Conservation (phyloP, 164 flowering plant species). For the Berberis thunbergii region DNA sequence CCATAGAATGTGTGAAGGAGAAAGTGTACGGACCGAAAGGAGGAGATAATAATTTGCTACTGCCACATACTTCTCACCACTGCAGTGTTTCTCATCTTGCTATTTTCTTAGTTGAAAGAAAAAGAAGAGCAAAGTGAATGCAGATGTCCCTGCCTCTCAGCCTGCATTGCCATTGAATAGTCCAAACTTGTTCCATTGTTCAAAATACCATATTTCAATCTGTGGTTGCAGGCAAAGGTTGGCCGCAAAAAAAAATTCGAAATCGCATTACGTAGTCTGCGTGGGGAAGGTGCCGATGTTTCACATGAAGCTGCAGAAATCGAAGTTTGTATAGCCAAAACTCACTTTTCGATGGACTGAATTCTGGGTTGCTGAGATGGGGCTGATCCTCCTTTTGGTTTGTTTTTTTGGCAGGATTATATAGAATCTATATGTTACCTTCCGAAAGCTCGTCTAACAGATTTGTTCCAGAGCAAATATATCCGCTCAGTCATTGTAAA, state of each 20-base stretch:
- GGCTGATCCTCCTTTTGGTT: neutral
- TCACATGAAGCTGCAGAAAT: slow-evolving; percentile 64
- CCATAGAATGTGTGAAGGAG: no score
- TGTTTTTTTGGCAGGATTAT: slow-evolving; percentile 27
- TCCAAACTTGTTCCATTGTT: no score
- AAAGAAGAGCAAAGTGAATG: neutral
- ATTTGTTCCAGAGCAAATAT: slow-evolving; percentile 48
- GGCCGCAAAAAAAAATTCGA: slow-evolving; percentile 51
- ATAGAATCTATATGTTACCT: slow-evolving; percentile 30
- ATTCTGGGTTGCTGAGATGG: neutral
- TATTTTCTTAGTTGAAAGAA: no score
- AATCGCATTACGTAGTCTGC: slow-evolving; percentile 45
- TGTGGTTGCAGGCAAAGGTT: slow-evolving; percentile 55
- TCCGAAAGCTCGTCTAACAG: slow-evolving; percentile 41
- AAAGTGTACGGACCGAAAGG: no score
- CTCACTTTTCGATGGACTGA: neutral
- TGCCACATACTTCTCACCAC: no score
- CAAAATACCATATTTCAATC: neutral
- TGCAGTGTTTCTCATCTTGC: no score
- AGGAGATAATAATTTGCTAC: no score
- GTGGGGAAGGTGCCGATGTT: slow-evolving; percentile 63
- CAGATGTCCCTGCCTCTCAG: neutral
- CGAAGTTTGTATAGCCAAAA: slow-evolving; percentile 24
- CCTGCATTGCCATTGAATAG: no score
- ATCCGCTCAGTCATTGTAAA: slow-evolving; percentile 53